Evolutionary conservation across 2,329 filamentous ascomycete genomes (phyloP), one percentile per base, ranked within the genome.

Genomic region (Periconia sp.): DNA sequence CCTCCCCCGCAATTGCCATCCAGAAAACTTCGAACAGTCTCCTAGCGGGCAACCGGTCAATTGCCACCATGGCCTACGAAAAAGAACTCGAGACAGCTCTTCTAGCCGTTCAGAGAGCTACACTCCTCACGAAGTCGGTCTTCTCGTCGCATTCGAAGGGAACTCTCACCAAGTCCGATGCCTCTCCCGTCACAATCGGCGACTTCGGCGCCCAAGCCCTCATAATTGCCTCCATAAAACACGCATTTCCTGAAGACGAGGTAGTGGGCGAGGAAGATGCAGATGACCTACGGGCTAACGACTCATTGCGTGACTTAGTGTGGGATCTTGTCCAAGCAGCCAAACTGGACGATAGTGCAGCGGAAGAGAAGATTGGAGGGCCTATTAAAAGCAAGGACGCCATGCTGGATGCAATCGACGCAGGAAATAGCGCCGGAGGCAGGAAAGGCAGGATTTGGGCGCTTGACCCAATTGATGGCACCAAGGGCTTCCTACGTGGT

Each of bases 201-300:
- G 94, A 99, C 76, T 97, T 96, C 71, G 94, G 94, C 65, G 95
- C 94, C 25, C 94, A 99, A 77, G 92, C 94, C 22, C 83, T 99
- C 55, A 96, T 99, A 73, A 96, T 97, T 65, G 81, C 86, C 43
- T 92, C 92, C 19, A 86, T 99, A 57, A 86, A 86, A 72, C 83
- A 89, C 73, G 89, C 88, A 73, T 99, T 99, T 77, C 94, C 94
- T 13, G 67, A 84, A 24, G 94, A 99, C 66, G 87, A 89, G 70
- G 88, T 99, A 52, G 89, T 99, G 29, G 94, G 89, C 56, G 94
- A 99, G 73, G 94, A 99, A 73, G 94, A 99, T 73, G 89, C 92
- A 6, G 84, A 83, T 47, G 81, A 86, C 57, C 81, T 99, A 47
- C 84, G 89, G 42, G 78, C 85, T 41, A 86, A 97, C 57, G 75